phyloP scores from a whole-genome alignment of 371 early-diverging fungal species.

The Mortierella sp. region DNA sequence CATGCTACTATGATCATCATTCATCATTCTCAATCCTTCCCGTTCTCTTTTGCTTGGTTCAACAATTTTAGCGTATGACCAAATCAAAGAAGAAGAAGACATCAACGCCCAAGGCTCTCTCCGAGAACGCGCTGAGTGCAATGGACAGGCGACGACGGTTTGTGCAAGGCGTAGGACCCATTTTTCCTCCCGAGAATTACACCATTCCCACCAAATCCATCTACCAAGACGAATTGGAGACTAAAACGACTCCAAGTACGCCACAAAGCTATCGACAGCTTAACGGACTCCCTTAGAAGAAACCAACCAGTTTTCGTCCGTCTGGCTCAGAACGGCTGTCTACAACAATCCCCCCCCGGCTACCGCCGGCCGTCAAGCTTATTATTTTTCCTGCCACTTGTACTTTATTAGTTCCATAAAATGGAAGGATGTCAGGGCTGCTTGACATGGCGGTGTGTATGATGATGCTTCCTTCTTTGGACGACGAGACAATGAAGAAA shows the following conservation, averaged over 20 bases:
- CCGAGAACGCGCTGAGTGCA: constrained; percentile 59
- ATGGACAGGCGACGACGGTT: constrained; percentile 63
- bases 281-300: constrained; percentile 29
- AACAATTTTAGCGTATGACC: constrained; percentile 64
- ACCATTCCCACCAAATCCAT: constrained; percentile 73
- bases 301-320: background rate
- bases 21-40: too few species aligned
- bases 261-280: constrained; percentile 36
- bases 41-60: too few species aligned
- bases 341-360: too few species aligned
- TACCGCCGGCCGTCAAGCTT: too few species aligned
- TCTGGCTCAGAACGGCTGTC: background rate
- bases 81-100: constrained; percentile 80
- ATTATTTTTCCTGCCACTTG: too few species aligned
- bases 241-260: constrained; percentile 16
- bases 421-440: too few species aligned
- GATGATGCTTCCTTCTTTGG: too few species aligned
- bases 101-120: constrained; percentile 62
- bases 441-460: too few species aligned
- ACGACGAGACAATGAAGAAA: too few species aligned
- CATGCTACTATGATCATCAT: too few species aligned
- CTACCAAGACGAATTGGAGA: constrained; percentile 58
- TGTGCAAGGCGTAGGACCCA: constrained; percentile 68
- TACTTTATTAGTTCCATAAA: too few species aligned
- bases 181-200: constrained; percentile 78